Evolutionary conservation across 257 asterid species (phyloP).

Genomic region (Gentiana dahurica): DNA sequence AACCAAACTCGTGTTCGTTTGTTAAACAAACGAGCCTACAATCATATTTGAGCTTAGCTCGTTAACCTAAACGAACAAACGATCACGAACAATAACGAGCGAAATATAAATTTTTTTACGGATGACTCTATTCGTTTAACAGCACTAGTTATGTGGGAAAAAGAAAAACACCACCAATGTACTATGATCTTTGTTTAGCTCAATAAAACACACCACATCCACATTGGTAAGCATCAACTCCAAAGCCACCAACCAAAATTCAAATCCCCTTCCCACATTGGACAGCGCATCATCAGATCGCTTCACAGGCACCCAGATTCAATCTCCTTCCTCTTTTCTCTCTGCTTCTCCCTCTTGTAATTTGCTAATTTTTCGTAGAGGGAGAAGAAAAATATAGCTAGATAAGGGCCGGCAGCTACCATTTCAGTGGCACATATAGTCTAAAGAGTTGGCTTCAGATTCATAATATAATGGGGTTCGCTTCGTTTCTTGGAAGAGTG

Average conservation of each 20-base stretch:
- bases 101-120: too few relatives aligned
- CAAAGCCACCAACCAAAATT: conserved; percentile 9
- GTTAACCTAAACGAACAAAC: too few relatives aligned
- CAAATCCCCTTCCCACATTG: neutral
- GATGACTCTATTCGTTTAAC: too few relatives aligned
- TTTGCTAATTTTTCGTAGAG: too few relatives aligned
- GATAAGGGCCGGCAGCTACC: conserved; percentile 1
- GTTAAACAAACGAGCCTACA: too few relatives aligned
- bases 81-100: too few relatives aligned
- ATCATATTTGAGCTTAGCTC: too few relatives aligned
- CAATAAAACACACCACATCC: neutral
- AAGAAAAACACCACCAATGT: too few relatives aligned
- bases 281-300: neutral
- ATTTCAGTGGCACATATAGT: neutral
- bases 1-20: too few relatives aligned
- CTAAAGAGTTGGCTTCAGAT: neutral
- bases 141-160: too few relatives aligned
- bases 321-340: neutral
- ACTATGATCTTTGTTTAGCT: too few relatives aligned
- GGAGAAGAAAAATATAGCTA: neutral
- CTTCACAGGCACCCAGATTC: neutral
- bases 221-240: neutral
- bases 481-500: conserved; percentile 78
- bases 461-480: conserved; percentile 53
- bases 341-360: neutral